phyloP scores from a whole-genome alignment of 768 basidiomycete species.

The Lepiota brunneoincarnata region DNA sequence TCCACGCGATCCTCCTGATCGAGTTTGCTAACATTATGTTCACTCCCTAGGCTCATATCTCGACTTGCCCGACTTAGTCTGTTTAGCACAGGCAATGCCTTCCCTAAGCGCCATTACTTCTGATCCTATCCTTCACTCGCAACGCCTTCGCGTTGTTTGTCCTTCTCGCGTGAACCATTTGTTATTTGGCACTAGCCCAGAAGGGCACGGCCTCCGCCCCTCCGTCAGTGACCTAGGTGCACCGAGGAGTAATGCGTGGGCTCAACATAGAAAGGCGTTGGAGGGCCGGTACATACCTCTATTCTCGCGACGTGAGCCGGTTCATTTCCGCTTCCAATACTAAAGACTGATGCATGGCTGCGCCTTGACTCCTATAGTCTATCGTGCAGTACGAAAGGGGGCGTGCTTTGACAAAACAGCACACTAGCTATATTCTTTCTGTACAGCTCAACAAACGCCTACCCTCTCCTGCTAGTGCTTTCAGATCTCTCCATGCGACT shows the following conservation, averaged over 20 bases:
- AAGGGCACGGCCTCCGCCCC: constrained; percentile 58
- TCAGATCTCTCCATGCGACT: constrained; percentile 1
- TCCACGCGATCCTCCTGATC: not conserved
- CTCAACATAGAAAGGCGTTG: constrained; percentile 63
- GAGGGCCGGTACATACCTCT: constrained; percentile 65
- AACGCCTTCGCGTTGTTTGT: constrained; percentile 56
- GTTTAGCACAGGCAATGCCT: constrained; percentile 46
- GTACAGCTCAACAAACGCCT: constrained; percentile 48
- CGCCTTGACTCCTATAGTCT: constrained; percentile 39
- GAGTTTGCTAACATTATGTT: constrained; percentile 1
- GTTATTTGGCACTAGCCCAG: constrained; percentile 56
- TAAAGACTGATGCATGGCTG: constrained; percentile 9
- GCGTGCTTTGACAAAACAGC: constrained; percentile 48
- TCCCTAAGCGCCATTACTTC: constrained; percentile 47
- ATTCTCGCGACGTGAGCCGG: constrained; percentile 52
- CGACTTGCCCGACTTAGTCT: constrained; percentile 68
- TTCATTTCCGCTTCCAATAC: not conserved
- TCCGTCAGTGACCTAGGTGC: constrained; percentile 65
- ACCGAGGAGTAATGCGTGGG: constrained; percentile 69
- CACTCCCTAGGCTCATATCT: constrained; percentile 56
- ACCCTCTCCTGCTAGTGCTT: constrained; percentile 6
- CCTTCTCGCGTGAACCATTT: constrained; percentile 69
- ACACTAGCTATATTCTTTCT: constrained; percentile 50
- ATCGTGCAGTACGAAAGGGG: constrained; percentile 65
- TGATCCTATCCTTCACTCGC: constrained; percentile 63